phyloP scores from a whole-genome alignment of 2,329 filamentous ascomycete species.

The Ascochyta viciae-villosae region DNA sequence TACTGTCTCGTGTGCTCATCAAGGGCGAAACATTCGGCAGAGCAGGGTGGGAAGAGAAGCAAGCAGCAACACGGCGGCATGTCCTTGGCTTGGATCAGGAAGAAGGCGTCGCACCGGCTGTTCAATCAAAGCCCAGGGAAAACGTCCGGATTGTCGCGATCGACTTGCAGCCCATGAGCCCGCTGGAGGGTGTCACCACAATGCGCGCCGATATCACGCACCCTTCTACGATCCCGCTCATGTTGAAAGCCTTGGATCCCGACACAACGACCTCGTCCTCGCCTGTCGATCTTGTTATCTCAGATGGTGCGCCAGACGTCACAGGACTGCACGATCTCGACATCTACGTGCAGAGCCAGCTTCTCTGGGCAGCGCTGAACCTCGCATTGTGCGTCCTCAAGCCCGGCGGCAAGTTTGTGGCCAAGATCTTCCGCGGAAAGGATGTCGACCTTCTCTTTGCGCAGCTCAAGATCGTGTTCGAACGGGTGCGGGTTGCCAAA shows the following conservation, averaged over 20 bases:
- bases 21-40: conserved; percentile 91
- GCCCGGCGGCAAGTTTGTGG: conserved; percentile 94
- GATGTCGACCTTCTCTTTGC: conserved; percentile 97
- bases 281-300: conserved; percentile 91
- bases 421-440: conserved; percentile 94
- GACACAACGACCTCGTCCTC: conserved; percentile 66
- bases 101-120: conserved; percentile 21
- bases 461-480: conserved; percentile 91
- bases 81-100: conserved; percentile 56
- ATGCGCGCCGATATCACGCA: conserved; percentile 97
- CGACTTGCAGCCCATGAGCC: conserved; percentile 94
- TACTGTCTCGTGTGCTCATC: conserved; percentile 90
- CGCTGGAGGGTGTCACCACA: conserved; percentile 88
- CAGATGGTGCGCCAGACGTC: conserved; percentile 94
- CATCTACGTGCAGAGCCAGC: conserved; percentile 96
- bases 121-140: conserved; percentile 58
- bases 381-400: conserved; percentile 90
- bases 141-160: conserved; percentile 95
- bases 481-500: conserved; percentile 87
- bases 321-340: conserved; percentile 96
- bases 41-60: conserved; percentile 84
- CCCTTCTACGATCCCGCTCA: conserved; percentile 88
- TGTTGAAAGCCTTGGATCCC: conserved; percentile 84
- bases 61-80: conserved; percentile 69
- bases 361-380: conserved; percentile 93